Conservation (phyloP, 768 basidiomycete species). For the Serendipita indica region DNA sequence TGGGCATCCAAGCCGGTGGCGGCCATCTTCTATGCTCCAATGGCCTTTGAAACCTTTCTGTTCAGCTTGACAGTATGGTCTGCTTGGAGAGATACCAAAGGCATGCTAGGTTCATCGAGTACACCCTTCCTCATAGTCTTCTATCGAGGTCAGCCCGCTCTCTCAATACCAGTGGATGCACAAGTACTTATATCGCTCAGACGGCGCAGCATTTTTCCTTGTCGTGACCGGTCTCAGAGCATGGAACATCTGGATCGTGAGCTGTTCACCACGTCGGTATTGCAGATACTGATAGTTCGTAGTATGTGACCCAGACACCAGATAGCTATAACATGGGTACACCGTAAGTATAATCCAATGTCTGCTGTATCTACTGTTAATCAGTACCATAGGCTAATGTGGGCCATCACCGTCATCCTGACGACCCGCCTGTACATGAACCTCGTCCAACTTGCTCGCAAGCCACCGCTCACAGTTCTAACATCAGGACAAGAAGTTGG, state of each 20-base stretch:
- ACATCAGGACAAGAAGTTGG: no score
- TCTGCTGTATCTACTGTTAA: no score
- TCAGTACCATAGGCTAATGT: not conserved
- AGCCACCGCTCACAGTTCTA: not conserved
- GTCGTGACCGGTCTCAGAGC: not conserved
- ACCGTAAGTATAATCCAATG: no score
- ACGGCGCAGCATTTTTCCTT: not conserved
- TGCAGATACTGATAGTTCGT: no score
- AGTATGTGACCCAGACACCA: not conserved
- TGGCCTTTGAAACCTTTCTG: not conserved
- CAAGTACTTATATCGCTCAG: no score
- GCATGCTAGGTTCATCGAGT: not conserved
- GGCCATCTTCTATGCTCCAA: slow-evolving; percentile 1
- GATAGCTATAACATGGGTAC: not conserved
- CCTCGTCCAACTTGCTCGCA: not conserved
- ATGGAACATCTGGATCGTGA: slow-evolving; percentile 6
- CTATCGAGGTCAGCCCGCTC: not conserved
- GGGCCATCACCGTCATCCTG: not conserved
- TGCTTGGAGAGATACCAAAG: not conserved
- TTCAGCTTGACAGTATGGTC: not conserved
- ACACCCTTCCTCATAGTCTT: not conserved
- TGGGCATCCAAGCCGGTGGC: not conserved
- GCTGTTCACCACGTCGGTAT: not conserved
- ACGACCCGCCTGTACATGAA: not conserved
- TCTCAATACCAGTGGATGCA: no score